These are phyloP conservation scores for Skeletonema tropicum DNA, from an alignment of 108 stramenopile species.

Conservation along the genomic window DNA sequence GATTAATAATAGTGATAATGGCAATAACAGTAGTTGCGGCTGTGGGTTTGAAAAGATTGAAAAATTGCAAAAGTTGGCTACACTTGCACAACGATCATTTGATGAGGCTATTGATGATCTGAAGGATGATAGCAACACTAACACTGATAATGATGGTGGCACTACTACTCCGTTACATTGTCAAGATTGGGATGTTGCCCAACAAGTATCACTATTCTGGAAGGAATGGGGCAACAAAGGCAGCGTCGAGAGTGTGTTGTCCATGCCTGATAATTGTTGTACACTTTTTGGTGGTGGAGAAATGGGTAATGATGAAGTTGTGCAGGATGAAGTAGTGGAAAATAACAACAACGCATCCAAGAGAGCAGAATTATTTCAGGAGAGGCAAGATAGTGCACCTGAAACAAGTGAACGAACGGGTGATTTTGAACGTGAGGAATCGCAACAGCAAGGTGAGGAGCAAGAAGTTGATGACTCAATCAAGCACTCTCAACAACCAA, in stretches of 20 bases:
- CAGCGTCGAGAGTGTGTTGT: not conserved
- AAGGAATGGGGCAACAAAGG: not conserved
- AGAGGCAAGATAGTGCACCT: not conserved
- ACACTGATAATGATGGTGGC: slow-evolving; percentile 1
- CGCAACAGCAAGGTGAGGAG: not conserved
- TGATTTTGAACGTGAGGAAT: not conserved
- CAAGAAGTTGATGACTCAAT: too few species aligned
- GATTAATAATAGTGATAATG: not conserved
- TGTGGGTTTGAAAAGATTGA: slow-evolving; percentile 1
- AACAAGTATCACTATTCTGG: not conserved
- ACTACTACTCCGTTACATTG: not conserved
- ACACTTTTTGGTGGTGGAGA: not conserved
- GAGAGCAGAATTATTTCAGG: not conserved
- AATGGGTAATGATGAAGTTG: not conserved
- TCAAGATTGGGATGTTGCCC: slow-evolving; percentile 2
- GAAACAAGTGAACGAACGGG: not conserved
- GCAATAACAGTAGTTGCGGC: not conserved
- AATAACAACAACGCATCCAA: not conserved
- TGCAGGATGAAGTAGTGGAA: not conserved
- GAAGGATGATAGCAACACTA: not conserved
- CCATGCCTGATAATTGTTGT: not conserved
- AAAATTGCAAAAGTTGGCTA: slow-evolving; percentile 12
- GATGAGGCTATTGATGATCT: not conserved
- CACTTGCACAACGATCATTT: slow-evolving; percentile 9
- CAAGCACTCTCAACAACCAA: too few species aligned